Evolutionary conservation across 2,329 filamentous ascomycete species (phyloP), one percentile per base, ranked within the genome.

Genomic region (Aspergillus novoparasiticus): DNA sequence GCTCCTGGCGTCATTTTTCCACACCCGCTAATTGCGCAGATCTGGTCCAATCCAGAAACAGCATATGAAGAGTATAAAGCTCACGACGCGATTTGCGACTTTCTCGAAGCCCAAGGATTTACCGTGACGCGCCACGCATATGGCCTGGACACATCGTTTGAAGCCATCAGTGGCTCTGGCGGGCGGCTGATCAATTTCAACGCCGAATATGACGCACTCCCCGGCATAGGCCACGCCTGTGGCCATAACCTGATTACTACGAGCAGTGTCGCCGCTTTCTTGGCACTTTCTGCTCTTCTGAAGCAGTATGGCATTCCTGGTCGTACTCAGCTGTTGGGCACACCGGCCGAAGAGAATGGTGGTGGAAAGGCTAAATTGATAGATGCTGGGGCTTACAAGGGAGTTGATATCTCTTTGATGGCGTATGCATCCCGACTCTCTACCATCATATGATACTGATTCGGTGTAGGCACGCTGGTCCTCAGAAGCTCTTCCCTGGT

Each of bases 111-210:
- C 1, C 78, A 80, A 4, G 84, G 82, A 0, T 84, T 83, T 67
- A 62, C 69, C 0, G 82, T 86, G 8, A 82, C 76, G 5, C 79
- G 80, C 0, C 80, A 84, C 58, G 81, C 84, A 0, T 85, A 84
- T 67, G 84, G 82, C 3, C 66, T 87, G 0, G 75, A 79, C 10
- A 87, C 85, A 0, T 78, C 84, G 1, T 87, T 87, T 65, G 80
- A 82, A 55, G 82, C 79, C 12, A 74, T 79, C 16, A 73, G 74
- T 54, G 83, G 83, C 32, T 69, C 72, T 0, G 80, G 79, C 6
- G 77, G 78, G 0, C 69, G 72, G 0, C 43, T 78, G 26, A 67
- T 79, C 56, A 73, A 73, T 50, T 79, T 78, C 70, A 79, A 79
- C 61, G 77, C 76, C 1, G 78, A 80, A 69, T 80, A 86, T 67